These are phyloP conservation scores for Tanacetum coccineum DNA, from an alignment of 129 eudicot species.

Conservation along the genomic window DNA sequence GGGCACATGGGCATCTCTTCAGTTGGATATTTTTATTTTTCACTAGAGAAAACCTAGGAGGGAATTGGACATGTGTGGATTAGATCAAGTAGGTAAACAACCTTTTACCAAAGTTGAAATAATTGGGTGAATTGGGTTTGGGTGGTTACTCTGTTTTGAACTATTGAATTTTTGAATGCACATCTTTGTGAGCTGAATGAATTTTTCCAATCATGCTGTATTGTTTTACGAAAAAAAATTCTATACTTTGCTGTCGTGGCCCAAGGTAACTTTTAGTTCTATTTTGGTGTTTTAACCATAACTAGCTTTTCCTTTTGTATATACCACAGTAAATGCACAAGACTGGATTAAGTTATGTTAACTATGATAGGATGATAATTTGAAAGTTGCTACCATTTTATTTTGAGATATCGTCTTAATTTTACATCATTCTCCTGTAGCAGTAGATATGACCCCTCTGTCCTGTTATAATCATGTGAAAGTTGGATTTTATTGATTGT, in stretches of 20 bases:
- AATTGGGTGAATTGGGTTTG: constrained; percentile 9
- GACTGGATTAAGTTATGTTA: too few relatives aligned
- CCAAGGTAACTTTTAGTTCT: background rate
- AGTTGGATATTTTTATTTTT: too few relatives aligned
- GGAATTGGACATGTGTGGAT: background rate
- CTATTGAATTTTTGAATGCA: background rate
- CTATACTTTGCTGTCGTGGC: background rate
- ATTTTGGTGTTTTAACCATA: background rate
- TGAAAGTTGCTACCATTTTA: background rate
- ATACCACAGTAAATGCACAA: too few relatives aligned
- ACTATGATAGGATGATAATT: too few relatives aligned
- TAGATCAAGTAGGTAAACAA: constrained; percentile 1
- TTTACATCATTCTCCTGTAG: background rate
- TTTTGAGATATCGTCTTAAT: background rate
- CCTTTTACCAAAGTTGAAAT: constrained; percentile 3
- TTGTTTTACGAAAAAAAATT: background rate
- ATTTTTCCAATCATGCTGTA: background rate
- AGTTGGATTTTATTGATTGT: background rate
- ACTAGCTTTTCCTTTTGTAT: too few relatives aligned
- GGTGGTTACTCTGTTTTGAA: background rate
- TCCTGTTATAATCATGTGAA: background rate
- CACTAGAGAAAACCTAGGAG: too few relatives aligned
- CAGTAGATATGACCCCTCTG: background rate
- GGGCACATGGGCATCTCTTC: too few relatives aligned
- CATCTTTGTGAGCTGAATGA: background rate